Percentiles rank a stretch among this genome's conserved stretches.
Evolutionary conservation across 2,329 filamentous ascomycete species (phyloP).

Genomic region (Fusarium paranaense): DNA sequence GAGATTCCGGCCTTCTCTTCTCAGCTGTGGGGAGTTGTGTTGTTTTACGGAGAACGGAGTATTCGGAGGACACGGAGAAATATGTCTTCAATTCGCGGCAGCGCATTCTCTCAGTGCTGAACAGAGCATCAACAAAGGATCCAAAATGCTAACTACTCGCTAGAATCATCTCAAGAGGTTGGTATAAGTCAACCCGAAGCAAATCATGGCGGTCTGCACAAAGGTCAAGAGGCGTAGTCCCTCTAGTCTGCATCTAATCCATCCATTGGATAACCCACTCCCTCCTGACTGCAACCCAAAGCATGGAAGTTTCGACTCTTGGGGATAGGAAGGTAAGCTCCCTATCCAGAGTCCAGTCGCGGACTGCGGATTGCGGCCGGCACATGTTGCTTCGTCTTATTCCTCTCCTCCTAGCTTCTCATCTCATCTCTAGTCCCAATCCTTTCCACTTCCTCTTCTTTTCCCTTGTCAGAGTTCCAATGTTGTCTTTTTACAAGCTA

Average conservation of each 20-base stretch:
- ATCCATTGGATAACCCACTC: neutral
- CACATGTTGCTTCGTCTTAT: neutral
- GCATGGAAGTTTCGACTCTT: neutral
- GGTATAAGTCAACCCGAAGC: neutral
- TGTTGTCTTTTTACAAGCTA: neutral
- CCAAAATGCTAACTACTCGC: neutral
- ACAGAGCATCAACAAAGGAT: neutral
- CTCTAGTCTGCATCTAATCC: neutral
- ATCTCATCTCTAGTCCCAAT: neutral
- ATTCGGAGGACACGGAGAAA: neutral
- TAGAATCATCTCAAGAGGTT: neutral
- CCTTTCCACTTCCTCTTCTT: neutral
- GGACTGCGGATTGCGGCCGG: slow-evolving; percentile 18
- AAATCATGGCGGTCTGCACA: neutral
- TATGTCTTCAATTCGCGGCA: neutral
- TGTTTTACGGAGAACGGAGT: neutral
- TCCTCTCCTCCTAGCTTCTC: neutral
- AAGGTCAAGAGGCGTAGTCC: neutral
- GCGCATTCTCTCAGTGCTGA: neutral
- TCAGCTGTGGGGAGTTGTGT: neutral
- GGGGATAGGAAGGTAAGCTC: neutral
- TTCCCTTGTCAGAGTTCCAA: neutral
- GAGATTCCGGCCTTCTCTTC: neutral
- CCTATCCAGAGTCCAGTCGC: neutral
- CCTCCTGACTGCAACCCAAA: neutral